Conservation (phyloP, 805 yeast genomes). For the Barnettozyma sucrosica region DNA sequence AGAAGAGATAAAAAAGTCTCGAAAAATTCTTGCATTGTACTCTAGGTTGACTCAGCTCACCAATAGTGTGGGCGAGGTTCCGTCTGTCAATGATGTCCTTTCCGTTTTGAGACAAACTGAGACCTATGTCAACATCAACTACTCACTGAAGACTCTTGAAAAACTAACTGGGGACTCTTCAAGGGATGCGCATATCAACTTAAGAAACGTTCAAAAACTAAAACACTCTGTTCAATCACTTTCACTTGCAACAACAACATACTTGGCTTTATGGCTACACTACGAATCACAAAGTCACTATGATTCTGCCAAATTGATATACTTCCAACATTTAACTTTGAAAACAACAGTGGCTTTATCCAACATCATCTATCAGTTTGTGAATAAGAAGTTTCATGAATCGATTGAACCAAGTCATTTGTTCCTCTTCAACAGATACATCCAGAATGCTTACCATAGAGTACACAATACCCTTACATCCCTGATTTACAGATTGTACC, state of each 20-base stretch:
- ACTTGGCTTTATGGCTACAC: slow-evolving; percentile 17
- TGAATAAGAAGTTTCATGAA: slow-evolving; percentile 11
- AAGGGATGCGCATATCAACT: slow-evolving; percentile 7
- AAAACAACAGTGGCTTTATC: slow-evolving; percentile 11
- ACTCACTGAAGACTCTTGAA: slow-evolving; percentile 9
- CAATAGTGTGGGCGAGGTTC: slow-evolving; percentile 15
- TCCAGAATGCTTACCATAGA: slow-evolving; percentile 19
- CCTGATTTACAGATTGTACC: slow-evolving; percentile 17
- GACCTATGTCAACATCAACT: slow-evolving; percentile 15
- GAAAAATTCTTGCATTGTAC: slow-evolving; percentile 15
- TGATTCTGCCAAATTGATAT: slow-evolving; percentile 11
- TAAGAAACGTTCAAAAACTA: slow-evolving; percentile 13
- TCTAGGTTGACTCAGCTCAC: slow-evolving; percentile 16
- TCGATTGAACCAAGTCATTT: slow-evolving; percentile 15
- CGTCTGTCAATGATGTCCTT: slow-evolving; percentile 16
- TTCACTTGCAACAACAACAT: slow-evolving; percentile 17
- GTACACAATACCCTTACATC: slow-evolving; percentile 14
- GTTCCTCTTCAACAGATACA: slow-evolving; percentile 15
- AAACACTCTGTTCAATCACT: slow-evolving; percentile 16
- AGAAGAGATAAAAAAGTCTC: slow-evolving; percentile 16
- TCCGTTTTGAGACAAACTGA: slow-evolving; percentile 14
- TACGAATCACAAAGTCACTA: slow-evolving; percentile 16
- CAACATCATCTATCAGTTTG: slow-evolving; percentile 13
- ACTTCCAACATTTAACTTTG: slow-evolving; percentile 7
- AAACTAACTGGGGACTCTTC: background rate